A percentile compares a stretch with the other conserved stretches of the same genome.
phyloP scores from a whole-genome alignment of 257 asterid genomes.

The Eucommia ulmoides region DNA sequence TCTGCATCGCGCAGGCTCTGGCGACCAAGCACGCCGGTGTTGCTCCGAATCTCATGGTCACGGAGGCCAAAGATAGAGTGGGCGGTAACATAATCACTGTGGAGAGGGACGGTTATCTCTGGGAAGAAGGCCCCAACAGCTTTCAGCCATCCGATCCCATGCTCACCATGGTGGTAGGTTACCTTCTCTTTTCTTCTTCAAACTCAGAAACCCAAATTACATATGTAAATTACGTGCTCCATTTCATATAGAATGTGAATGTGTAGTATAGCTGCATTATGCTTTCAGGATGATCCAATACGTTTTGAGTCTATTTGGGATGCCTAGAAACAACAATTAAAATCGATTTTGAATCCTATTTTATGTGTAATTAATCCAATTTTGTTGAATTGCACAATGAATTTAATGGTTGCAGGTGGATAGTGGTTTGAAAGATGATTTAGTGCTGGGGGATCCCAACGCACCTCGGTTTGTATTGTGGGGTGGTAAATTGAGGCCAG shows the following conservation, averaged over 20 bases:
- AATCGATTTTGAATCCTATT: too few relatives aligned
- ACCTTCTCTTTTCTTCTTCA: too few relatives aligned
- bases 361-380: too few relatives aligned
- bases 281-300: too few relatives aligned
- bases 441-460: conserved; percentile 85
- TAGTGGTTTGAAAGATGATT: conserved; percentile 73
- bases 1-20: conserved; percentile 75
- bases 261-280: too few relatives aligned
- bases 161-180: conserved; percentile 59
- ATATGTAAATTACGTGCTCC: too few relatives aligned
- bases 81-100: conserved; percentile 91
- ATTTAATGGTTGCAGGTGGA: conserved; percentile 39
- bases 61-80: conserved; percentile 81
- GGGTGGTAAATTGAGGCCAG: conserved; percentile 89
- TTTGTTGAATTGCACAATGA: too few relatives aligned
- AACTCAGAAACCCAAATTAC: too few relatives aligned
- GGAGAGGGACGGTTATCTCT: conserved; percentile 75
- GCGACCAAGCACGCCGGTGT: conserved; percentile 44
- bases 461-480: conserved; percentile 92
- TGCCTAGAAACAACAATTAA: too few relatives aligned
- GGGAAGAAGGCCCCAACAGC: conserved; percentile 99
- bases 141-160: conserved; percentile 94
- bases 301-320: too few relatives aligned
- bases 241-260: too few relatives aligned
- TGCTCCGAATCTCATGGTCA: conserved; percentile 38